Percentiles rank a stretch among this genome's conserved stretches.
These are phyloP conservation scores for Lentinula novae-zelandiae DNA, from an alignment of 1,284 basidiomycete genomes.

Conservation along the genomic window DNA sequence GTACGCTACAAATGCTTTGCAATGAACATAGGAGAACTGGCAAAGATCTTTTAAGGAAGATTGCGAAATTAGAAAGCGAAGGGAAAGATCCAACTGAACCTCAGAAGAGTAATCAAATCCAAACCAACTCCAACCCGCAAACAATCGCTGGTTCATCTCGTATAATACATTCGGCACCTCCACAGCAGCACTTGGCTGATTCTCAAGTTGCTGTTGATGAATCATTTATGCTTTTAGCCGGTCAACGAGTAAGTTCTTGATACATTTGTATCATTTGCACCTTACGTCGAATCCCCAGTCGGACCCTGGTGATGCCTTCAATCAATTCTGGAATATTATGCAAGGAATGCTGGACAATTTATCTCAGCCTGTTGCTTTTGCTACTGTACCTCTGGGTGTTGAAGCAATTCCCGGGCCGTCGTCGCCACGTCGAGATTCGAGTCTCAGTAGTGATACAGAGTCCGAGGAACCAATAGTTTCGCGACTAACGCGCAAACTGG, in stretches of 20 bases:
- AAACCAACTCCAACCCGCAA: conserved; percentile 19
- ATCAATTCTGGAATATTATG: conserved; percentile 81
- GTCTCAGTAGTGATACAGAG: conserved; percentile 61
- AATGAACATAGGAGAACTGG: conserved; percentile 66
- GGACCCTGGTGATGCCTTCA: conserved; percentile 77
- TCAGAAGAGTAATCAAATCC: conserved; percentile 39
- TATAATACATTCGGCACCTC: conserved; percentile 38
- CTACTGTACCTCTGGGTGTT: conserved; percentile 66
- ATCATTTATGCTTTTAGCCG: conserved; percentile 79
- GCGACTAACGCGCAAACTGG: conserved; percentile 44
- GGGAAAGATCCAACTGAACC: conserved; percentile 69
- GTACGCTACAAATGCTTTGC: conserved; percentile 68
- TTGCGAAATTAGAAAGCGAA: conserved; percentile 65
- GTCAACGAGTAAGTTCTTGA: conserved; percentile 48
- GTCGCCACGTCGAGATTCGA: conserved; percentile 39
- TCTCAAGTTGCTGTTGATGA: conserved; percentile 76
- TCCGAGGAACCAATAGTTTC: conserved; percentile 54
- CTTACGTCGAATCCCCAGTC: conserved; percentile 37
- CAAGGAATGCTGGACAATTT: conserved; percentile 79
- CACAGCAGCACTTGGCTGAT: conserved; percentile 51
- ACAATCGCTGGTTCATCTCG: conserved; percentile 13
- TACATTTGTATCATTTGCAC: background rate
- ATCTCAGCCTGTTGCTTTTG: conserved; percentile 81
- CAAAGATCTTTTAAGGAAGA: conserved; percentile 66
- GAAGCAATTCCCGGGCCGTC: conserved; percentile 24